Evolutionary conservation across 2,329 filamentous ascomycete species (phyloP), one percentile per base, ranked within the genome.

Genomic region (Claviceps humidiphila): DNA sequence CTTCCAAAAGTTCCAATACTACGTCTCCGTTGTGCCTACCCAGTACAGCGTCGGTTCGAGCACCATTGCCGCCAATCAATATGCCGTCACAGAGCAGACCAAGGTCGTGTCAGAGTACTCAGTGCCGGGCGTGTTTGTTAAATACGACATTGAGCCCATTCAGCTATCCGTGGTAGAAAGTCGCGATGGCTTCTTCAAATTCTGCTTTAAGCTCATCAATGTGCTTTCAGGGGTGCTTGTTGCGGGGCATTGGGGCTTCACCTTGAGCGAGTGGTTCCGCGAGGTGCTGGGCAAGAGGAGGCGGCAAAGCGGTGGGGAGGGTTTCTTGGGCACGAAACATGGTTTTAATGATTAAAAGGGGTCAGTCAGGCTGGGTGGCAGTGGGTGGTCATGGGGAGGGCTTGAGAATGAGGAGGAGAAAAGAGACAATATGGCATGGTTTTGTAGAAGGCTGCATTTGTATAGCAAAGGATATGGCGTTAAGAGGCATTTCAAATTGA

Each of bases 1-100:
- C 74, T 97, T 96, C 74, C 85, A 91, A 79, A 94, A 93, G 70
- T 97, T 89, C 74, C 93, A 98, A 70, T 98, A 98, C 78, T 97
- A 93, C 73, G 77, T 97, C 64, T 95, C 87, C 41, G 78, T 98
- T 40, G 93, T 98, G 2, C 93, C 93, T 2, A 98, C 93, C 5
- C 80, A 94, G 62, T 98, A 97, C 75, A 89, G 81, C 66, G 76
- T 85, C 54, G 75, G 75, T 47, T 66, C 69, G 37, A 78, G 79
- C 61, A 84, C 82, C 51, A 82, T 98, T 64, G 81, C 85, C 68
- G 97, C 93, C 16, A 98, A 98, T 74, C 93, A 98, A 69, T 98
- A 98, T 73, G 93, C 91, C 55, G 93, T 95, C 0, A 97, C 90
- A 0, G 88, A 90, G 64, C 90, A 97, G 73, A 85, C 79, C 60